Conservation (phyloP, 768 basidiomycete genomes). For the Macrolepiota dolichaula region DNA sequence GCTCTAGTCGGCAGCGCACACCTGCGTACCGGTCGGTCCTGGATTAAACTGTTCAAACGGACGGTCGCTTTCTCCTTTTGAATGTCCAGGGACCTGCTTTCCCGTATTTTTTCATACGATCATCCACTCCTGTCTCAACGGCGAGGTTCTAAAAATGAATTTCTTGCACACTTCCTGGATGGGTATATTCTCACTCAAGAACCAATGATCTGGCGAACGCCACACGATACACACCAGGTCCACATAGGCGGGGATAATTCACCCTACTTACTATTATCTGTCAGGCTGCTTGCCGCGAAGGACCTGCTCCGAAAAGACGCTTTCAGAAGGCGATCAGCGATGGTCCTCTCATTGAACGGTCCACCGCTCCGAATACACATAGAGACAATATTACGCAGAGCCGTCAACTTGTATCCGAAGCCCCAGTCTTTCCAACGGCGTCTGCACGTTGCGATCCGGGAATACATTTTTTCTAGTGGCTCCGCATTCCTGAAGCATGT, state of each 20-base stretch:
- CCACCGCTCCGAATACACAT: neutral
- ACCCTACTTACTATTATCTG: neutral
- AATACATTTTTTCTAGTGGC: no score
- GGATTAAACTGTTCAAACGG: neutral
- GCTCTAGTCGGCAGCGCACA: neutral
- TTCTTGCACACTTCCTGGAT: neutral
- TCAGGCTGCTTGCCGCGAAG: neutral
- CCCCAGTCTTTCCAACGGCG: no score
- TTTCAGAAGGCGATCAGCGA: neutral
- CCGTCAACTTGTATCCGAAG: no score
- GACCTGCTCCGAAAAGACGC: neutral
- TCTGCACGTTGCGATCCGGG: no score
- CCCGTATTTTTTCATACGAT: neutral
- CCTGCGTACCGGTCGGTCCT: neutral
- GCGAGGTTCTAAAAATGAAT: constrained; percentile 3
- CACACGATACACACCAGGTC: neutral
- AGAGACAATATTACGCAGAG: neutral
- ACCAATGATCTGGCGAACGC: constrained; percentile 2
- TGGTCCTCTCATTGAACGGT: no score
- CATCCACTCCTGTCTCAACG: neutral
- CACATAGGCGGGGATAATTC: neutral
- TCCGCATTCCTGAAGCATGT: no score
- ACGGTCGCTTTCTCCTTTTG: neutral
- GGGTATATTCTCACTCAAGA: constrained; percentile 1
- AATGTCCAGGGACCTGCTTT: neutral